Evolutionary conservation across 805 yeast genomes (phyloP), one percentile per base, ranked within the genome.

Genomic region (Nakazawaea molendinolei): DNA sequence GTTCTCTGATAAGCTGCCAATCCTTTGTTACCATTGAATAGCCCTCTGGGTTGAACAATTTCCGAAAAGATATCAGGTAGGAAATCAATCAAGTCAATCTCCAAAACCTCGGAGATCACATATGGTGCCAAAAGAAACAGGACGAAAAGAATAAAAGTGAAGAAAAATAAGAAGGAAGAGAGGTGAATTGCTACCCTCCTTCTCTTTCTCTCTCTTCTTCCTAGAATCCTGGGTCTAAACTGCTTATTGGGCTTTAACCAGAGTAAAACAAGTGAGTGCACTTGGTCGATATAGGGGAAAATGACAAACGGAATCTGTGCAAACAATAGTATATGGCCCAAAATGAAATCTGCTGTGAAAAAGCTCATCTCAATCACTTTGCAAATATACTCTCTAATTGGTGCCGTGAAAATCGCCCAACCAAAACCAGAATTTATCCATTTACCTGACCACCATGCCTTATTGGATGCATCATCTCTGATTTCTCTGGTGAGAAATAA

Each of bases 401-500:
- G 87, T 43, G 79, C 87, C 3, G 78, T 60, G 5, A 80, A 35
- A 1, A 74, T 60, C 31, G 69, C 54, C 74, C 79, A 74, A 0
- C 87, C 86, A 30, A 80, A 60, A 0, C 77, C 77, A 0, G 78
- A 66, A 10, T 66, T 67, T 31, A 69, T 49, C 90, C 90, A 82
- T 38, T 67, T 73, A 0, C 89, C 87, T 8, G 85, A 71, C 87
- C 89, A 82, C 86, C 86, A 80, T 2, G 89, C 79, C 24, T 71
- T 52, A 47, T 79, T 83, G 0, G 84, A 58, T 30, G 63, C 68
- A 43, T 71, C 81, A 44, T 69, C 74, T 39, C 66, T 70, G 45
- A 69, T 69, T 48, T 86, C 95, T 32, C 80, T 66, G 6, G 83
- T 71, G 27, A 84, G 52, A 4, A 79, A 44, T 0, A 73, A 31